These are phyloP conservation scores for Emericellopsis terricola DNA, from an alignment of 495 filamentous ascomycete genomes.

Conservation along the genomic window DNA sequence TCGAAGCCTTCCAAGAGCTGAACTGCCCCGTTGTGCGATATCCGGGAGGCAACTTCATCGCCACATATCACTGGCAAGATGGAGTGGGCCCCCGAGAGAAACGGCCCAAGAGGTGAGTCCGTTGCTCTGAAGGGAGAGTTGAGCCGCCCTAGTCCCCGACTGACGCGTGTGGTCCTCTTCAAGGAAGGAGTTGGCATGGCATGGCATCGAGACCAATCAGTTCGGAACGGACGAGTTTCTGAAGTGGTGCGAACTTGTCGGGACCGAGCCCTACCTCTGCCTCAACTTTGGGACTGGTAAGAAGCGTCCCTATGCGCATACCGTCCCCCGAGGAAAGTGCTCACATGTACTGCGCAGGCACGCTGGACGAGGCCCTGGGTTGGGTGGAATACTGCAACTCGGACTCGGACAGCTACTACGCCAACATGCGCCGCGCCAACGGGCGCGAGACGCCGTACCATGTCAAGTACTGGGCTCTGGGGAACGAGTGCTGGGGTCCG, in stretches of 20 bases:
- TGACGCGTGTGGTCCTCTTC: no score
- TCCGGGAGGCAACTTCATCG: conserved; percentile 65
- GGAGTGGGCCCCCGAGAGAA: conserved; percentile 53
- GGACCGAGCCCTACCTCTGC: conserved; percentile 54
- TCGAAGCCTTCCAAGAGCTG: conserved; percentile 48
- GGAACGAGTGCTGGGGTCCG: conserved; percentile 63
- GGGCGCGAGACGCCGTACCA: conserved; percentile 51
- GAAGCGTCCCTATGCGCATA: not conserved
- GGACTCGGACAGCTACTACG: conserved; percentile 54
- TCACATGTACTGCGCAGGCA: conserved; percentile 37
- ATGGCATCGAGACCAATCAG: conserved; percentile 53
- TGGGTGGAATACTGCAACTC: conserved; percentile 78
- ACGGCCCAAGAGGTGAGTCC: conserved; percentile 23
- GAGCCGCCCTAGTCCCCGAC: no score
- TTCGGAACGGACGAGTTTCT: conserved; percentile 77
- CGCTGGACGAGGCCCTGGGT: conserved; percentile 53
- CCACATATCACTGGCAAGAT: conserved; percentile 72
- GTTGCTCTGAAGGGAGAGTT: no score
- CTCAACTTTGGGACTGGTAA: conserved; percentile 43
- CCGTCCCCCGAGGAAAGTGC: not conserved
- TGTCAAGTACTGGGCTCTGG: conserved; percentile 32
- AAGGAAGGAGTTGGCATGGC: conserved; percentile 58
- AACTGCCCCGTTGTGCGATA: conserved; percentile 60
- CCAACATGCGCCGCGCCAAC: conserved; percentile 55
- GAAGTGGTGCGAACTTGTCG: conserved; percentile 52